phyloP scores from a whole-genome alignment of 1,284 basidiomycete genomes.

The Malassezia sp. region DNA sequence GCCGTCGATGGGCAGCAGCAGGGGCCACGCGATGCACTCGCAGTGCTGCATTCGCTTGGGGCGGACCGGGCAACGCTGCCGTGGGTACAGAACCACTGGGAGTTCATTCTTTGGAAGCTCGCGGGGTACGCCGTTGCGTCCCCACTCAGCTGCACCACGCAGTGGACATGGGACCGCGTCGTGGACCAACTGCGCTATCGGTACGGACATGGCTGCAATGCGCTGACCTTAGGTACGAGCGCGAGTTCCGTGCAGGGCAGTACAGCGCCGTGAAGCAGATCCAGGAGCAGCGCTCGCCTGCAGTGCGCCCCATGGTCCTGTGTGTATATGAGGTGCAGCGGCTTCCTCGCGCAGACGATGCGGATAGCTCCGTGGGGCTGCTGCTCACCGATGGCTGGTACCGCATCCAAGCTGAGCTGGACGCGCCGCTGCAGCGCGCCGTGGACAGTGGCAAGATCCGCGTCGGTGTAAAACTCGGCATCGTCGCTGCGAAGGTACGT shows the following conservation, averaged over 20 bases:
- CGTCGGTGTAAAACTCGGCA: constrained; percentile 69
- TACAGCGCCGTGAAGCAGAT: constrained; percentile 70
- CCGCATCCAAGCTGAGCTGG: constrained; percentile 62
- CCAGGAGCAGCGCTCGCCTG: constrained; percentile 62
- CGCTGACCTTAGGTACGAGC: no score
- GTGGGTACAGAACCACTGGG: constrained; percentile 90
- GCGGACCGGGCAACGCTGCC: constrained; percentile 54
- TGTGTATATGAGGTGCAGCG: constrained; percentile 62
- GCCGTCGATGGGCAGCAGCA: constrained; percentile 16
- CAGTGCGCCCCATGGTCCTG: constrained; percentile 66
- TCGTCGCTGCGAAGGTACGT: constrained; percentile 66
- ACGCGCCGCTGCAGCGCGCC: constrained; percentile 62
- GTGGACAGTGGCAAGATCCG: constrained; percentile 57
- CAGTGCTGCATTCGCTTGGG: constrained; percentile 20
- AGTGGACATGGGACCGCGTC: constrained; percentile 48
- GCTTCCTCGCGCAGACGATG: constrained; percentile 24
- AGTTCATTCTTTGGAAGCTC: constrained; percentile 82
- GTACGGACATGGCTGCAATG: no score
- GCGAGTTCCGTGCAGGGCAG: constrained; percentile 66
- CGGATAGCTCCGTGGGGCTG: constrained; percentile 49
- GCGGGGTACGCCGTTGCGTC: constrained; percentile 6
- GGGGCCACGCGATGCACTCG: constrained; percentile 20
- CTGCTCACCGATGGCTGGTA: constrained; percentile 98
- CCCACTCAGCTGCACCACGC: constrained; percentile 4
- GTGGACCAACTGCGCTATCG: constrained; percentile 73